A percentile compares a stretch with the other conserved stretches of the same genome.
These are phyloP conservation scores for Secale cereale DNA, from an alignment of 176 grass and related monocot species.

Conservation along the genomic window DNA sequence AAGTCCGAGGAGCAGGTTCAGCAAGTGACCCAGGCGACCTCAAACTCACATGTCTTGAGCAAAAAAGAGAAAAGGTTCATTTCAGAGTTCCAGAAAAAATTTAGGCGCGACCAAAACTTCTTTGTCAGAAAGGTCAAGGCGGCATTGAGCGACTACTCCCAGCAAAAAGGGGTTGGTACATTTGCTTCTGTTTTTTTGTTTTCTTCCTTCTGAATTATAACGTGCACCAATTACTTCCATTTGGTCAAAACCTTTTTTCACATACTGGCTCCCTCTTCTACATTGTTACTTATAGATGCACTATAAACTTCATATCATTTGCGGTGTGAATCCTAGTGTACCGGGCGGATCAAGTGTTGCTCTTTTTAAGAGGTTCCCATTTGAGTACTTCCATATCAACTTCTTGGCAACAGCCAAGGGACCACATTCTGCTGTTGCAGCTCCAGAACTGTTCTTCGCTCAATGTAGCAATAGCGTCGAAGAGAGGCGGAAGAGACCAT, in stretches of 20 bases:
- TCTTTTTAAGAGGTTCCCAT: neutral
- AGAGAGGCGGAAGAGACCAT: neutral
- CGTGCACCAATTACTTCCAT: neutral
- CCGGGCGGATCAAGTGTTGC: neutral
- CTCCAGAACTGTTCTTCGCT: neutral
- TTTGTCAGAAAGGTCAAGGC: neutral
- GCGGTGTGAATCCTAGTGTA: neutral
- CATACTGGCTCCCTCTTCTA: neutral
- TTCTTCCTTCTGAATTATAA: neutral
- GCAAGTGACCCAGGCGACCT: neutral
- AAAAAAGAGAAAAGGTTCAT: conserved; percentile 9
- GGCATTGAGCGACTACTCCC: neutral
- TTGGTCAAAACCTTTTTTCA: neutral
- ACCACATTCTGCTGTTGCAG: neutral
- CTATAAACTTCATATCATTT: neutral
- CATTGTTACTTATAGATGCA: neutral
- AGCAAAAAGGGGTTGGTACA: neutral
- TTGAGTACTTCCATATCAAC: neutral
- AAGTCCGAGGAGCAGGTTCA: neutral
- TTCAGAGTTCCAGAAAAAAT: neutral
- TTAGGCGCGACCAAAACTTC: neutral
- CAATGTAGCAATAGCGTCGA: neutral
- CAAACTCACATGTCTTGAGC: neutral
- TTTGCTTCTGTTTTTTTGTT: neutral
- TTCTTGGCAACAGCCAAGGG: conserved; percentile 3